Evolutionary conservation across 176 grass and related monocot species (phyloP).

Genomic region (Musa schizocarpa): DNA sequence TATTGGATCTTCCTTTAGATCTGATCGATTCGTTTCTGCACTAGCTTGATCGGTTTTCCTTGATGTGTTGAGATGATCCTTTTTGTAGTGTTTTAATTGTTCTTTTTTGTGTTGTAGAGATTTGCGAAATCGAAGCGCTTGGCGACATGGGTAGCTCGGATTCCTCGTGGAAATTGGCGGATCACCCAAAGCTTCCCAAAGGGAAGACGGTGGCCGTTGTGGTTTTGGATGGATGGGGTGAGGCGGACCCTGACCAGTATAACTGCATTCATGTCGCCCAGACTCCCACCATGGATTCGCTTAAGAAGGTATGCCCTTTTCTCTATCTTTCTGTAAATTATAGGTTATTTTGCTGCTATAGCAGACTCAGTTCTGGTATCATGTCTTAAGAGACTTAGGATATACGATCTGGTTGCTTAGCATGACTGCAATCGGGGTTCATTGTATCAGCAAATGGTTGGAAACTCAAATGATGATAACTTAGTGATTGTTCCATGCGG

Average conservation of each 20-base stretch:
- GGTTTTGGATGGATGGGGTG: slow-evolving; percentile 91
- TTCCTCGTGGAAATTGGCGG: slow-evolving; percentile 48
- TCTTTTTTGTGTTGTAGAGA: neutral
- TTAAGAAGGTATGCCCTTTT: slow-evolving; percentile 52
- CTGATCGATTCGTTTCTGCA: neutral
- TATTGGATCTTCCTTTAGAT: neutral
- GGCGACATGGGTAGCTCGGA: slow-evolving; percentile 12
- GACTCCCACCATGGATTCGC: slow-evolving; percentile 88
- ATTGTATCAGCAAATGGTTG: too few relatives aligned
- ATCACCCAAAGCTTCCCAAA: slow-evolving; percentile 79
- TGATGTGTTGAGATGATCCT: neutral
- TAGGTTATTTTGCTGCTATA: neutral
- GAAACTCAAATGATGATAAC: too few relatives aligned
- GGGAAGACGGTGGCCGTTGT: slow-evolving; percentile 66
- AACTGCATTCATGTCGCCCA: slow-evolving; percentile 91
- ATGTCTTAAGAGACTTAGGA: too few relatives aligned
- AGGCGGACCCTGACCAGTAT: slow-evolving; percentile 70
- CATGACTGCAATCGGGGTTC: too few relatives aligned
- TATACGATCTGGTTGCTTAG: too few relatives aligned
- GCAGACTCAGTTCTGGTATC: too few relatives aligned
- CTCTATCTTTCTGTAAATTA: neutral
- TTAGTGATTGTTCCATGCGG: too few relatives aligned
- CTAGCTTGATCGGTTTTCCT: neutral
- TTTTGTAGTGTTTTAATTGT: neutral
- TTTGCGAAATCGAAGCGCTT: too few relatives aligned